Evolutionary conservation across 495 filamentous ascomycete species (phyloP).

Genomic region (Tuber melanosporum): DNA sequence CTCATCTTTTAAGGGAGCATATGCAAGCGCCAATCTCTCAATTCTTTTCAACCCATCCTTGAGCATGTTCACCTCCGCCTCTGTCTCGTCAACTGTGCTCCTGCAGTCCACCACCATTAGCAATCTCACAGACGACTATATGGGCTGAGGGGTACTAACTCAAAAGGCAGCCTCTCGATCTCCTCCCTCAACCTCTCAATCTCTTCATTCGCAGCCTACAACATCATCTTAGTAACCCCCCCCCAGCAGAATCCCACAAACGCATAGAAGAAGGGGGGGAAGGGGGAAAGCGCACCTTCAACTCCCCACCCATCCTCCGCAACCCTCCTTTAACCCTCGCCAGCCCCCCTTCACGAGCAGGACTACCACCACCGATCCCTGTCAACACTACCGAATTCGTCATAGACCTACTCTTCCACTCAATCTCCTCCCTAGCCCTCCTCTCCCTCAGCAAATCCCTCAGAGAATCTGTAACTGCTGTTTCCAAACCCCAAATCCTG

Average conservation of each 20-base stretch:
- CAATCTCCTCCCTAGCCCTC: slow-evolving; percentile 27
- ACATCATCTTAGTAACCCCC: neutral
- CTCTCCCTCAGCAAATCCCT: slow-evolving; percentile 25
- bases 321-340: slow-evolving; percentile 7
- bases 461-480: slow-evolving; percentile 28
- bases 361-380: neutral
- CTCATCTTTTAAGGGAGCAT: slow-evolving; percentile 29
- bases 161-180: slow-evolving; percentile 19
- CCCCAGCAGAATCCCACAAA: neutral
- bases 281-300: slow-evolving; percentile 20
- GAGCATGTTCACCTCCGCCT: slow-evolving; percentile 30
- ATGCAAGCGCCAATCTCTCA: slow-evolving; percentile 32
- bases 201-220: slow-evolving; percentile 17
- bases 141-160: slow-evolving; percentile 10
- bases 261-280: neutral
- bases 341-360: slow-evolving; percentile 8
- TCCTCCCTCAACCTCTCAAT: slow-evolving; percentile 16
- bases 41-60: slow-evolving; percentile 36
- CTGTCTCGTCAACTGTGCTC: slow-evolving; percentile 20
- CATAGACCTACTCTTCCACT: slow-evolving; percentile 29
- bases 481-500: slow-evolving; percentile 22
- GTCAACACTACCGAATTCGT: slow-evolving; percentile 1
- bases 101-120: neutral
- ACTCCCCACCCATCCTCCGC: slow-evolving; percentile 20
- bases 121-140: neutral